Conservation (phyloP, 139 green algal species). For the Marvania coccoides region DNA sequence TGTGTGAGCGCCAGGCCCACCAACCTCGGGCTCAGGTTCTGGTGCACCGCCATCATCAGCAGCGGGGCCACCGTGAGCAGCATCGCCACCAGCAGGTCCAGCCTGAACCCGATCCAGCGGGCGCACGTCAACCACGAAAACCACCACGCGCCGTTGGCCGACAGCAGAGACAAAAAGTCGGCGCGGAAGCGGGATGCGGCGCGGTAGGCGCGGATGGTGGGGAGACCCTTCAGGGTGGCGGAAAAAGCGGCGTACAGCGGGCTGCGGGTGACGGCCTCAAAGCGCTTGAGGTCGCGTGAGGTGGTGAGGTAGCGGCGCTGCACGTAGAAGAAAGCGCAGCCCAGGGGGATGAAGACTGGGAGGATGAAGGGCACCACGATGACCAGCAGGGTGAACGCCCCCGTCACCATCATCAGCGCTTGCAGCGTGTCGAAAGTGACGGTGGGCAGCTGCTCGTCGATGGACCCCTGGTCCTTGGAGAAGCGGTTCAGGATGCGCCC, state of each 20-base stretch:
- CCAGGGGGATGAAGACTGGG: slow-evolving; percentile 59
- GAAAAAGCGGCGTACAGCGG: slow-evolving; percentile 83
- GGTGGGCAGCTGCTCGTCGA: slow-evolving; percentile 67
- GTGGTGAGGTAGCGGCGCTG: slow-evolving; percentile 56
- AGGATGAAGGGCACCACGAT: slow-evolving; percentile 66
- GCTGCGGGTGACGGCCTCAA: slow-evolving; percentile 70
- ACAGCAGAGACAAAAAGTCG: slow-evolving; percentile 41
- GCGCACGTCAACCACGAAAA: slow-evolving; percentile 40
- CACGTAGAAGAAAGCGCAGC: slow-evolving; percentile 43
- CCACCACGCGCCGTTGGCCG: slow-evolving; percentile 60
- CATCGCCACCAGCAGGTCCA: slow-evolving; percentile 59
- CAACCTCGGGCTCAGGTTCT: slow-evolving; percentile 29
- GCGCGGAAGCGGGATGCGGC: slow-evolving; percentile 44
- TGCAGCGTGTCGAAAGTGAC: slow-evolving; percentile 63
- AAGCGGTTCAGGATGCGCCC: slow-evolving; percentile 87
- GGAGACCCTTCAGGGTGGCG: slow-evolving; percentile 76
- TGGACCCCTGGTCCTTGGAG: slow-evolving; percentile 62
- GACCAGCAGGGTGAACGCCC: slow-evolving; percentile 31
- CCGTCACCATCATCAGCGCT: slow-evolving; percentile 43
- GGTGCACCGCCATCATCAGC: slow-evolving; percentile 54
- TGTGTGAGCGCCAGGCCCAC: slow-evolving; percentile 65
- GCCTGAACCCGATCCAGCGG: slow-evolving; percentile 65
- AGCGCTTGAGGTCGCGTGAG: slow-evolving; percentile 86
- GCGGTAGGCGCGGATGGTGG: slow-evolving; percentile 87
- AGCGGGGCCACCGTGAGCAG: slow-evolving; percentile 51